Percentiles rank a stretch among this genome's conserved stretches.
Conservation (phyloP, 495 filamentous ascomycete species). For the Opeltia flavorubescens region DNA sequence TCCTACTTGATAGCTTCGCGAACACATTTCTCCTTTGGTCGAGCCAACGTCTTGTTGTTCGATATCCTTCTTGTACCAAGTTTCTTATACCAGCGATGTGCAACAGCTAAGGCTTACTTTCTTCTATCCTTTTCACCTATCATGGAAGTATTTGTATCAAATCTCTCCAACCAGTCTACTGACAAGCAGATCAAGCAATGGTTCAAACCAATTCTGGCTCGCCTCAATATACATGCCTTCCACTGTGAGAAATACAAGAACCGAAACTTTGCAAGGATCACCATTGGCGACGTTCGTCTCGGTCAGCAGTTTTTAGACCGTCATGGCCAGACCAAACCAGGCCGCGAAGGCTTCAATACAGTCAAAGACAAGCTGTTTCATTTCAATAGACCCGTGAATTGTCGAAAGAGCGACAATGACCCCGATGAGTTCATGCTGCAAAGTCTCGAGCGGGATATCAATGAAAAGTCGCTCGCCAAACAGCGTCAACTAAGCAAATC, state of each 20-base stretch:
- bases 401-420: constrained; percentile 25
- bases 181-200: constrained; percentile 22
- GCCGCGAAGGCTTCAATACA: constrained; percentile 1
- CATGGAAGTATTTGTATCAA: constrained; percentile 30
- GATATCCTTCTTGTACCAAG: too few species aligned
- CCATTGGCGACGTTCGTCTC: constrained; percentile 20
- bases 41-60: too few species aligned
- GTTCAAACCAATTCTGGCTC: constrained; percentile 19
- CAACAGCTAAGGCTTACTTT: neutral
- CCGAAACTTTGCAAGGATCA: constrained; percentile 22
- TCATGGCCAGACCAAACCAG: constrained; percentile 17
- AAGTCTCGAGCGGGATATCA: constrained; percentile 23
- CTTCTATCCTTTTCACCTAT: neutral
- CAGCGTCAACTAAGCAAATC: neutral
- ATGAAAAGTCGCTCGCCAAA: neutral
- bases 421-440: constrained; percentile 25
- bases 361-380: constrained; percentile 22
- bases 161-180: constrained; percentile 21
- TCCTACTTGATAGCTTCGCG: too few species aligned
- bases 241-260: constrained; percentile 23
- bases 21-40: too few species aligned
- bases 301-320: constrained; percentile 21
- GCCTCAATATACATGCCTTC: constrained; percentile 19
- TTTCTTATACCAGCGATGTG: neutral
- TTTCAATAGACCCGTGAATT: constrained; percentile 24